These are phyloP conservation scores for Aquilaria sinensis DNA, from an alignment of 345 rosid genomes.

Conservation along the genomic window DNA sequence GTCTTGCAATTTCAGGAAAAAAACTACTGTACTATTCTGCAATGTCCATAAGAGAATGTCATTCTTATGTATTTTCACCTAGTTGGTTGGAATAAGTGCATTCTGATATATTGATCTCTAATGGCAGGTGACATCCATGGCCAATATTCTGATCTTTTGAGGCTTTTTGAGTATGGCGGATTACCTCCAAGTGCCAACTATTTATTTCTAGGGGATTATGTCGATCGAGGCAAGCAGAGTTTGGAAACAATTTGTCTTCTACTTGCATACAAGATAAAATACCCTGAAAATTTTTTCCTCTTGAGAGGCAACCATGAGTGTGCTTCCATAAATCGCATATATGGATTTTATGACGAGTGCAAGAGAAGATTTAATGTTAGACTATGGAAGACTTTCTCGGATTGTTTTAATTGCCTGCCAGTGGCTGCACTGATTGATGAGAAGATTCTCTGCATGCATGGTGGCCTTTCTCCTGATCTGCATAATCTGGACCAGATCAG, in stretches of 20 bases:
- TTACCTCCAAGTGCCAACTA: slow-evolving; percentile 74
- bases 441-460: slow-evolving; percentile 90
- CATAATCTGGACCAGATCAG: slow-evolving; percentile 59
- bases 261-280: slow-evolving; percentile 61
- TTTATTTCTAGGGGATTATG: slow-evolving; percentile 81
- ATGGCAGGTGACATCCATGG: slow-evolving; percentile 78
- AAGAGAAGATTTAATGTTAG: slow-evolving; percentile 74
- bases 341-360: slow-evolving; percentile 71
- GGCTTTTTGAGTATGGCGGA: slow-evolving; percentile 85
- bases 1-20: no score
- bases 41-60: no score
- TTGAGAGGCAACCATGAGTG: slow-evolving; percentile 72
- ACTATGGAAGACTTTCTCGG: slow-evolving; percentile 64
- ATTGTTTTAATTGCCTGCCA: slow-evolving; percentile 61
- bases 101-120: no score
- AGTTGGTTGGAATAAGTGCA: no score
- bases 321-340: slow-evolving; percentile 70
- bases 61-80: no score
- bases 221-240: slow-evolving; percentile 85
- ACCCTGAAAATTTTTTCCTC: slow-evolving; percentile 59
- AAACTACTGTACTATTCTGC: no score
- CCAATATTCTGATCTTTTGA: slow-evolving; percentile 76
- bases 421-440: slow-evolving; percentile 72
- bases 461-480: slow-evolving; percentile 82
- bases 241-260: slow-evolving; percentile 72